Conservation (phyloP, 805 yeast genomes). For the Clavispora santaluciae region DNA sequence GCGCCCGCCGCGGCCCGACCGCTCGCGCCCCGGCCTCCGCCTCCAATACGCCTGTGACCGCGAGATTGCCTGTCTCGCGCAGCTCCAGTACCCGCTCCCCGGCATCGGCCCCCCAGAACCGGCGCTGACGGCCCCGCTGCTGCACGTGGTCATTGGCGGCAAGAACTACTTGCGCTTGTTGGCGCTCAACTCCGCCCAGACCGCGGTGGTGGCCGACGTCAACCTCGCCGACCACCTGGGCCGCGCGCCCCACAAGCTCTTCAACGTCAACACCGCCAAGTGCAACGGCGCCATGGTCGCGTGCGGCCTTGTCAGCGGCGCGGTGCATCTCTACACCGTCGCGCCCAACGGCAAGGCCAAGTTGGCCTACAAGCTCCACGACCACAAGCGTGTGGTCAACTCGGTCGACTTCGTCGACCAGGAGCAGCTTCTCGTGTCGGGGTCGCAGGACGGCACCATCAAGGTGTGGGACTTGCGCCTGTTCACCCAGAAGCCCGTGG, state of each 20-base stretch:
- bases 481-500: slow-evolving; percentile 40
- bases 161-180: slow-evolving; percentile 35
- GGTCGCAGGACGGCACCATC: slow-evolving; percentile 77
- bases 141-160: slow-evolving; percentile 40
- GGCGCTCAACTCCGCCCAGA: slow-evolving; percentile 27
- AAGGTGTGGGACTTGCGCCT: slow-evolving; percentile 70
- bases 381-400: slow-evolving; percentile 40
- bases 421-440: slow-evolving; percentile 35
- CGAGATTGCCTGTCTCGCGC: slow-evolving; percentile 21
- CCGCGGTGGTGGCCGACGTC: slow-evolving; percentile 29
- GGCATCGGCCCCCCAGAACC: slow-evolving; percentile 3
- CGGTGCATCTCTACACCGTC: slow-evolving; percentile 28
- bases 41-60: slow-evolving; percentile 19
- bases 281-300: slow-evolving; percentile 30
- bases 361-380: slow-evolving; percentile 26
- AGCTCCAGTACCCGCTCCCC: slow-evolving; percentile 21
- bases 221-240: slow-evolving; percentile 27
- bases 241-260: slow-evolving; percentile 18
- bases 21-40: slow-evolving; percentile 4
- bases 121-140: slow-evolving; percentile 13
- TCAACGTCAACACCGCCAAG: slow-evolving; percentile 37
- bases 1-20: slow-evolving; percentile 1
- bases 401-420: slow-evolving; percentile 33
- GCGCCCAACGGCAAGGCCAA: slow-evolving; percentile 29
- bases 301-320: slow-evolving; percentile 37